These are phyloP conservation scores for Rutstroemia sp. DNA, from an alignment of 2,329 filamentous ascomycete genomes.

Conservation along the genomic window DNA sequence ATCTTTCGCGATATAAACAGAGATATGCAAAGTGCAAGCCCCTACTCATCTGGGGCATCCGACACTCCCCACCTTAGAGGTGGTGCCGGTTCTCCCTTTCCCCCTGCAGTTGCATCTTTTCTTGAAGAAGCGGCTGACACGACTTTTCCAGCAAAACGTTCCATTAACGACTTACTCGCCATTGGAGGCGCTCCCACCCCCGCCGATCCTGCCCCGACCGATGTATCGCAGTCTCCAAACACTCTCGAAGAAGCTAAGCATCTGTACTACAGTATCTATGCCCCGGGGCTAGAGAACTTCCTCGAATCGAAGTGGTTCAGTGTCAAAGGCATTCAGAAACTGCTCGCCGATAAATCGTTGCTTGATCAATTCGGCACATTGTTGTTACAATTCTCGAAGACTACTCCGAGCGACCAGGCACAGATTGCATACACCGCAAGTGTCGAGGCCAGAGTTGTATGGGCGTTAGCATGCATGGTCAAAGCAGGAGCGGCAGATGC, in stretches of 20 bases:
- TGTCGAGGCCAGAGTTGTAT: slow-evolving; percentile 52
- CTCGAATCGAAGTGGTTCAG: slow-evolving; percentile 82
- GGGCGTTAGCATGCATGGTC: slow-evolving; percentile 46
- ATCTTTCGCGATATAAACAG: slow-evolving; percentile 25
- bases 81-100: slow-evolving; percentile 37
- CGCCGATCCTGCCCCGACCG: slow-evolving; percentile 38
- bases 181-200: slow-evolving; percentile 52
- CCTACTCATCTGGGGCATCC: slow-evolving; percentile 30
- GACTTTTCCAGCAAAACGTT: slow-evolving; percentile 49
- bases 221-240: slow-evolving; percentile 36
- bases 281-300: slow-evolving; percentile 63
- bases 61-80: slow-evolving; percentile 43
- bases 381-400: slow-evolving; percentile 45
- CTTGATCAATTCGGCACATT: slow-evolving; percentile 61
- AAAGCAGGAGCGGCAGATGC: slow-evolving; percentile 25
- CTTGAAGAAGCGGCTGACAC: slow-evolving; percentile 36
- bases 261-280: slow-evolving; percentile 71
- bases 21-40: slow-evolving; percentile 29
- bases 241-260: slow-evolving; percentile 59
- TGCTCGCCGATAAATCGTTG: slow-evolving; percentile 49
- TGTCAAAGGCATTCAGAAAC: slow-evolving; percentile 32
- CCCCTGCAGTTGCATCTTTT: slow-evolving; percentile 25
- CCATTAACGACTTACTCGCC: slow-evolving; percentile 67
- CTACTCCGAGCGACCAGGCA: slow-evolving; percentile 40
- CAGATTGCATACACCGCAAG: slow-evolving; percentile 47